Percentiles rank a stretch among this genome's conserved stretches.
These are phyloP conservation scores for Curvularia sp. DNA, from an alignment of 2,329 filamentous ascomycete species.

Conservation along the genomic window DNA sequence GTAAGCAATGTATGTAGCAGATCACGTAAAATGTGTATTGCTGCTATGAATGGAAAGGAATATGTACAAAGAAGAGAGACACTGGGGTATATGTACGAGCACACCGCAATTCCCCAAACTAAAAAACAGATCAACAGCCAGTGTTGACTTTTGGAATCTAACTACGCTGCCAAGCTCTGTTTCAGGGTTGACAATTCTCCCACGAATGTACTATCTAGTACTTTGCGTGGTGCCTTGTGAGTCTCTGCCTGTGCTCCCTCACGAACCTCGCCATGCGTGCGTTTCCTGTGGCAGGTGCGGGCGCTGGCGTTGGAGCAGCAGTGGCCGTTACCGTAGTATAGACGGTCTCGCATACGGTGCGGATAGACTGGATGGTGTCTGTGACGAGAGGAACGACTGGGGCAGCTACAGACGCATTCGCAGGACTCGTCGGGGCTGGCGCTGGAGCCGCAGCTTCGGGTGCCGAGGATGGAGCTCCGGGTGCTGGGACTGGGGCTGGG, in stretches of 20 bases:
- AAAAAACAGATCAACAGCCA: constrained; percentile 12
- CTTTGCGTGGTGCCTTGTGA: constrained; percentile 25
- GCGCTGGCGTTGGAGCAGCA: constrained; percentile 19
- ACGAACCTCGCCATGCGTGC: constrained; percentile 25
- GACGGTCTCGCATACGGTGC: constrained; percentile 27
- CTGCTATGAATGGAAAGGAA: not conserved
- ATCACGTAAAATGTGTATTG: constrained; percentile 1
- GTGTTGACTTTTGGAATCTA: constrained; percentile 3
- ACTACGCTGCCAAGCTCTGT: not conserved
- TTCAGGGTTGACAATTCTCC: not conserved
- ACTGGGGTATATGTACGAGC: constrained; percentile 21
- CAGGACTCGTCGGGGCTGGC: constrained; percentile 8
- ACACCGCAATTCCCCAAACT: constrained; percentile 6
- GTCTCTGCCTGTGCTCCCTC: constrained; percentile 26
- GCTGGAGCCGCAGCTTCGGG: not conserved
- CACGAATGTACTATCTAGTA: not conserved
- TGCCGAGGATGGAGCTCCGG: not conserved
- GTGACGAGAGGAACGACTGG: constrained; percentile 13
- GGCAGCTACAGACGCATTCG: constrained; percentile 8
- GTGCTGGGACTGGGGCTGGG: not conserved
- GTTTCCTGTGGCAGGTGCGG: constrained; percentile 17
- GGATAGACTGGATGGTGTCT: constrained; percentile 9
- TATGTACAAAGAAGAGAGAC: constrained; percentile 19
- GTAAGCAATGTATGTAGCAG: not conserved
- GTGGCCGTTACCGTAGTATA: constrained; percentile 25